Base-by-base conservation (phyloP, 1,139 yeast genomes). In the Yamadazyma mexicana region DNA sequence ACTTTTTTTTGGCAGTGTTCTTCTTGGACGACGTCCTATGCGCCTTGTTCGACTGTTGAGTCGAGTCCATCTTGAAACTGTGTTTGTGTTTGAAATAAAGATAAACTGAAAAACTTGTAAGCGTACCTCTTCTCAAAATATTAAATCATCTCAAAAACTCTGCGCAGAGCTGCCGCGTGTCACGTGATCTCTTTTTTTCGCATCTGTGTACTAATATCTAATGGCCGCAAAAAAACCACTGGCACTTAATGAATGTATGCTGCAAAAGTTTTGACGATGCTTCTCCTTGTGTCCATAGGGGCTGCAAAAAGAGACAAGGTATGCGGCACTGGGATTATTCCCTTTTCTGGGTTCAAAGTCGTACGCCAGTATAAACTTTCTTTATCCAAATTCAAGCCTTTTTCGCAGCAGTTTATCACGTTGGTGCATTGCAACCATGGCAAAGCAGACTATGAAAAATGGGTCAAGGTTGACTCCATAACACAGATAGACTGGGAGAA, bases 1-100 rank as follows among this genome's bases (percentile, higher is more conserved):
- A 73, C 68, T 87, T 87, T 74, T 86, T 83, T 72, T 89, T 89
- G 40, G 89, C 87, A 2, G 88, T 74, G 37, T 74, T 76, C 59
- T 72, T 75, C 40, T 68, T 75, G 43, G 81, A 66, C 32, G 57
- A 62, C 46, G 76, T 77, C 38, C 87, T 66, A 55, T 79, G 85
- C 48, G 80, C 69, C 61, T 79, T 80, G 55, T 80, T 79, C 40
- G 75, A 58, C 63, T 79, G 84, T 46, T 78, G 69, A 31, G 53
- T 43, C 12, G 40, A 48, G 33, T 58, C 62, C 65, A 61, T 61
- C 17, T 24, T 24, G 33, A 23, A 23, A 5, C 17, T 20, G 10
- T n/a, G 10, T 20, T 20, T 20, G 22, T 20, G 33, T 7, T 20
- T 20, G 20, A 11, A 12, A 12, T 6, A 34, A 3, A 26, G 24